Evolutionary conservation across 208 protist genomes (phyloP).

Genomic region (Kentomonas sorsogonicus): DNA sequence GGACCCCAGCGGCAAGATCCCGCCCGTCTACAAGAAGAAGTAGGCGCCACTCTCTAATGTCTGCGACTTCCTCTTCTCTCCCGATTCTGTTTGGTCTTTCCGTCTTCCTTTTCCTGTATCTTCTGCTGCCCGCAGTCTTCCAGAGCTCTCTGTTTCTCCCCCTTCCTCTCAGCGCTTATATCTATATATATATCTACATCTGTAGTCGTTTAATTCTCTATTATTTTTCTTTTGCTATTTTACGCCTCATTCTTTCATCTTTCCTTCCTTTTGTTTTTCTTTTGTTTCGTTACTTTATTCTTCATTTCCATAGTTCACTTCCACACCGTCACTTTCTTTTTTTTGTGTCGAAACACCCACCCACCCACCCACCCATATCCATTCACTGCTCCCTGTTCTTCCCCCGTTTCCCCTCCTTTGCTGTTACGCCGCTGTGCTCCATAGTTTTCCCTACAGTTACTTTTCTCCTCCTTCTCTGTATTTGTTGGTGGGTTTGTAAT

Average conservation of each 20-base stretch:
- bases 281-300: slow-evolving; percentile 1
- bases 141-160: background rate
- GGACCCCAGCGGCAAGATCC: slow-evolving; percentile 20
- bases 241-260: background rate
- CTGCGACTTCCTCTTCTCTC: background rate
- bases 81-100: background rate
- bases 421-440: no score
- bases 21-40: slow-evolving; percentile 15
- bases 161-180: background rate
- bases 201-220: no score
- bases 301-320: background rate
- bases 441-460: no score
- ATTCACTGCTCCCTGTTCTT: background rate
- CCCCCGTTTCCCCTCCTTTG: background rate
- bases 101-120: background rate
- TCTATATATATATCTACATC: background rate
- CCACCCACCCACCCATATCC: background rate
- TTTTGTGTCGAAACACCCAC: background rate
- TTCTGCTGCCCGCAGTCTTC: background rate
- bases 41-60: background rate
- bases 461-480: no score
- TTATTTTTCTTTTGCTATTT: slow-evolving; percentile 3
- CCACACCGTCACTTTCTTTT: background rate
- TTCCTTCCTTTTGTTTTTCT: background rate
- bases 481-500: no score